These are phyloP conservation scores for Apiotrichum sp. DNA, from an alignment of 1,284 basidiomycete species.

Conservation along the genomic window DNA sequence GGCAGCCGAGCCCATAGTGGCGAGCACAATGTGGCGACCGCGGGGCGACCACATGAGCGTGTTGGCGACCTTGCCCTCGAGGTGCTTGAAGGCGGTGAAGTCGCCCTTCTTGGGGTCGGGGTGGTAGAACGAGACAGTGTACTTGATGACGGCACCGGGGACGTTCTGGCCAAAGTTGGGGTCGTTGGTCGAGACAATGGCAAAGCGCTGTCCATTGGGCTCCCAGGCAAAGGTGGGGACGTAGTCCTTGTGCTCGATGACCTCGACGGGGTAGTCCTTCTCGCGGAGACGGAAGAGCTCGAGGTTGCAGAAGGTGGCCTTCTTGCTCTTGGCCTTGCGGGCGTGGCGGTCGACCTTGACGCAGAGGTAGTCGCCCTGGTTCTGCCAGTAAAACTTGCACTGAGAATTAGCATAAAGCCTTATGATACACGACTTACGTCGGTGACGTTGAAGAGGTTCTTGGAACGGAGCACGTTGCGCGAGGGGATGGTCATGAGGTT, in stretches of 20 bases:
- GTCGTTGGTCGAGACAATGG: slow-evolving; percentile 89
- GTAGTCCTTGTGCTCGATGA: slow-evolving; percentile 94
- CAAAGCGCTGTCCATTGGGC: slow-evolving; percentile 91
- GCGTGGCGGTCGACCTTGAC: slow-evolving; percentile 96
- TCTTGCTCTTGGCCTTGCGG: slow-evolving; percentile 84
- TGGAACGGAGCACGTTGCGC: slow-evolving; percentile 78
- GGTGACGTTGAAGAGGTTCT: slow-evolving; percentile 97
- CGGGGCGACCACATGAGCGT: slow-evolving; percentile 96
- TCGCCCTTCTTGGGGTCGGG: slow-evolving; percentile 96
- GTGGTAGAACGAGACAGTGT: slow-evolving; percentile 94
- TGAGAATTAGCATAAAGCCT: slow-evolving; percentile 39
- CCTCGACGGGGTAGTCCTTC: slow-evolving; percentile 97
- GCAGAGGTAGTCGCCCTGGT: slow-evolving; percentile 96
- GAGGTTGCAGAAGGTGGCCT: slow-evolving; percentile 97
- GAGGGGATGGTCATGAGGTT: slow-evolving; percentile 85
- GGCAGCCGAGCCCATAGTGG: slow-evolving; percentile 89
- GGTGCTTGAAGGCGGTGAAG: slow-evolving; percentile 79
- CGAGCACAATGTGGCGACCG: slow-evolving; percentile 90
- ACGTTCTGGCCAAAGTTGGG: slow-evolving; percentile 85
- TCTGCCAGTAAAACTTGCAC: slow-evolving; percentile 99
- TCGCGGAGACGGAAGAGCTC: slow-evolving; percentile 97
- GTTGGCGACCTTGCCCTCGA: slow-evolving; percentile 84
- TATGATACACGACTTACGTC: slow-evolving; percentile 58
- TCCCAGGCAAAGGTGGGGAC: slow-evolving; percentile 99
- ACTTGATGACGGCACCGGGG: slow-evolving; percentile 89